Percentiles rank a stretch among this genome's conserved stretches.
These are phyloP conservation scores for Meyerozyma elateridarum DNA, from an alignment of 1,139 yeast genomes.

Conservation along the genomic window DNA sequence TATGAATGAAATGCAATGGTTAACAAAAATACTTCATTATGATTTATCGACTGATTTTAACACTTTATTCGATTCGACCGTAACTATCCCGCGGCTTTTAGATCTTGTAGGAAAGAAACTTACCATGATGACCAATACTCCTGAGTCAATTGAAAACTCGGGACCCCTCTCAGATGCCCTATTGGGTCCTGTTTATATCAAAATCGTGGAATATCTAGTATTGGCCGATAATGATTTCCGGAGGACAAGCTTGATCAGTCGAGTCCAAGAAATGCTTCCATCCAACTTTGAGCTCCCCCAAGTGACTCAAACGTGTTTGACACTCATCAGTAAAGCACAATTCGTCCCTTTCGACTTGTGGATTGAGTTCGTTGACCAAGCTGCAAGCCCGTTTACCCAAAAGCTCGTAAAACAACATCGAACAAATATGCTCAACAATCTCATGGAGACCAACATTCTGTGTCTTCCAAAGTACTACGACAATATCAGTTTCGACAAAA, in stretches of 20 bases:
- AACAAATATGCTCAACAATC: slow-evolving; percentile 6
- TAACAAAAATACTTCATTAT: slow-evolving; percentile 9
- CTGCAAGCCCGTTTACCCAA: slow-evolving; percentile 5
- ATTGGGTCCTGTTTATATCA: slow-evolving; percentile 7
- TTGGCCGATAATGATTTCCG: slow-evolving; percentile 13
- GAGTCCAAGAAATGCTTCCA: slow-evolving; percentile 6
- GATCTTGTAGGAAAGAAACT: slow-evolving; percentile 13
- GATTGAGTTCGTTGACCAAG: slow-evolving; percentile 2
- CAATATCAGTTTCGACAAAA: slow-evolving; percentile 8
- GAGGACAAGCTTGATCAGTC: slow-evolving; percentile 7
- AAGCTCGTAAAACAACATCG: slow-evolving; percentile 1
- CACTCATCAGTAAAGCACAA: neutral
- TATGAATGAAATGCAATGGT: neutral
- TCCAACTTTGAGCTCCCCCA: neutral
- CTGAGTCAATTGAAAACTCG: neutral
- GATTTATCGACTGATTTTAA: slow-evolving; percentile 13
- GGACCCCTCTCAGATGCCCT: slow-evolving; percentile 2
- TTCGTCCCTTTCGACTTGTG: slow-evolving; percentile 7
- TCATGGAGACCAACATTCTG: slow-evolving; percentile 10
- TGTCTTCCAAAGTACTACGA: slow-evolving; percentile 10
- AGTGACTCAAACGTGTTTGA: slow-evolving; percentile 5
- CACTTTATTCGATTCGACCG: slow-evolving; percentile 7
- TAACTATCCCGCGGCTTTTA: slow-evolving; percentile 7
- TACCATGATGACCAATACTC: slow-evolving; percentile 6
- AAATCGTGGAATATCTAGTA: slow-evolving; percentile 10